A percentile compares a stretch with the other conserved stretches of the same genome.
These are phyloP conservation scores for Coemansia sp. DNA, from an alignment of 192 early-diverging fungal genomes.

Conservation along the genomic window DNA sequence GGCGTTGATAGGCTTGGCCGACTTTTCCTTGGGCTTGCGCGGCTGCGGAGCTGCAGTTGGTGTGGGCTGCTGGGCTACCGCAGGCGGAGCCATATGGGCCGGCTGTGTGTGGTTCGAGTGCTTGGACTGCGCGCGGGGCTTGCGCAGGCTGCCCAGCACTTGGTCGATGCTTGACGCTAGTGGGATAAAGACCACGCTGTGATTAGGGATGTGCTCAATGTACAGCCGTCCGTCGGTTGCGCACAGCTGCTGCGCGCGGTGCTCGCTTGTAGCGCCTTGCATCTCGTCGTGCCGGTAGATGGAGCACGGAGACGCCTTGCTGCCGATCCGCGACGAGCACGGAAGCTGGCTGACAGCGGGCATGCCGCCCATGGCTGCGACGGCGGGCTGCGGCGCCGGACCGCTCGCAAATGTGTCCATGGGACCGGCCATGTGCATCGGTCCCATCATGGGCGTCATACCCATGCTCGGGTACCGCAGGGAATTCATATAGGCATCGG, in stretches of 20 bases:
- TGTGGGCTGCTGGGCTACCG: conserved; percentile 3
- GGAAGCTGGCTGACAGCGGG: conserved; percentile 11
- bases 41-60: conserved; percentile 11
- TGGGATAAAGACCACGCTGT: conserved; percentile 43
- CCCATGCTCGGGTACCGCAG: conserved; percentile 34
- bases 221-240: conserved; percentile 40
- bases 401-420: conserved; percentile 12
- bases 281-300: conserved; percentile 46
- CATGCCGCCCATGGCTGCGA: neutral
- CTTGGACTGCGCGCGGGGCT: conserved; percentile 4
- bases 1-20: conserved; percentile 52
- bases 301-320: conserved; percentile 27
- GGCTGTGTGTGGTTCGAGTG: neutral
- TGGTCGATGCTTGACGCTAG: conserved; percentile 32
- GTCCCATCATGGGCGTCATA: conserved; percentile 41
- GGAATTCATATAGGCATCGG: conserved; percentile 36
- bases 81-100: too few species aligned
- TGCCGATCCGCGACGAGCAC: conserved; percentile 22
- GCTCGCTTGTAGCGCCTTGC: conserved; percentile 20
- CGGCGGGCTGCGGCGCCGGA: neutral
- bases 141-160: conserved; percentile 25
- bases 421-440: conserved; percentile 22
- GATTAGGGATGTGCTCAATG: conserved; percentile 48
- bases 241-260: conserved; percentile 43
- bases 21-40: conserved; percentile 52